A percentile compares a stretch with the other conserved stretches of the same genome.
These are phyloP conservation scores for Ciborinia camelliae DNA, from an alignment of 2,329 filamentous ascomycete genomes.

Conservation along the genomic window DNA sequence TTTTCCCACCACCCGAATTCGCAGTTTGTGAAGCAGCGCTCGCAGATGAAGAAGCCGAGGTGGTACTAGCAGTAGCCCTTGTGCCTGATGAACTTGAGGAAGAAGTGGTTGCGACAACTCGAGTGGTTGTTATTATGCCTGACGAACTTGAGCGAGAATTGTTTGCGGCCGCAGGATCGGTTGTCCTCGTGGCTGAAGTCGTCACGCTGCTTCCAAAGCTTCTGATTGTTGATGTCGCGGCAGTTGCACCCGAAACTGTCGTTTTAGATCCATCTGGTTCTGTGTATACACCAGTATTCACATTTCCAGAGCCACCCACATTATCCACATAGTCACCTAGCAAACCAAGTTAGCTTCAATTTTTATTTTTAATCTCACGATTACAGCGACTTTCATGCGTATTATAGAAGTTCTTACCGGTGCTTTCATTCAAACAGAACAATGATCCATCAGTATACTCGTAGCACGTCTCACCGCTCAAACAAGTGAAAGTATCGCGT, in stretches of 20 bases:
- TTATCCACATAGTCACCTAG: background rate
- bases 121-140: too few relatives aligned
- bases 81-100: background rate
- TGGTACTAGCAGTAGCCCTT: background rate
- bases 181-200: background rate
- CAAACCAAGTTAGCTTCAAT: background rate
- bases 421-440: background rate
- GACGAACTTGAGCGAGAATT: background rate
- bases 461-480: background rate
- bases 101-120: too few relatives aligned
- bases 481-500: background rate
- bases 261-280: background rate
- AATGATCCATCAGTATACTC: background rate
- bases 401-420: background rate
- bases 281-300: background rate
- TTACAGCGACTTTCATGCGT: background rate
- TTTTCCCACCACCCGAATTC: background rate
- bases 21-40: background rate
- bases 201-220: background rate
- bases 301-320: background rate
- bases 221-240: background rate
- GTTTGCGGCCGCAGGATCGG: background rate
- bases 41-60: background rate
- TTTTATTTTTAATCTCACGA: background rate
- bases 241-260: background rate